phyloP scores from a whole-genome alignment of 2,329 filamentous ascomycete species.

The Fusarium fujikuroi region DNA sequence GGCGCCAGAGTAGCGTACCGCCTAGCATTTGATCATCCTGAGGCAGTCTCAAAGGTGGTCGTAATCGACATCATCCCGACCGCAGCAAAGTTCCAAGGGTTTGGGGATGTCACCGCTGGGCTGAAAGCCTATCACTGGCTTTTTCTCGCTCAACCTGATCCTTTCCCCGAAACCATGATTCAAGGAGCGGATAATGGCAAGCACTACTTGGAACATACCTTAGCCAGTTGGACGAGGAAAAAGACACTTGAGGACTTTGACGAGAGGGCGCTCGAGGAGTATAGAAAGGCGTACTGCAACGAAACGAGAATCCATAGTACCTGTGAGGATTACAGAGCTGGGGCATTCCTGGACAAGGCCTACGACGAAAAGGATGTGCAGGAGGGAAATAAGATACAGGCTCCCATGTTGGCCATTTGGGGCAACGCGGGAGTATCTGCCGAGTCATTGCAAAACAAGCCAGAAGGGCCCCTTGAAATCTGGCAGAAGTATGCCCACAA shows the following conservation, averaged over 20 bases:
- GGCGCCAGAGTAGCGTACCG: fast-evolving
- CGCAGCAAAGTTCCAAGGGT: neutral
- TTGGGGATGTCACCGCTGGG: neutral
- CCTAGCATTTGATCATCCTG: fast-evolving
- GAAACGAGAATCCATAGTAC: neutral
- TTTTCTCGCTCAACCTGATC: neutral
- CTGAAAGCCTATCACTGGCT: neutral
- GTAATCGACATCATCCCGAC: neutral
- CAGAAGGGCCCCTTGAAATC: neutral
- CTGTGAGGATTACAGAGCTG: neutral
- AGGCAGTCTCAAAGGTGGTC: fast-evolving
- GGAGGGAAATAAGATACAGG: neutral
- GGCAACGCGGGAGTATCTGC: neutral
- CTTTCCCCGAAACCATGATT: fast-evolving
- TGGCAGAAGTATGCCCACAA: neutral
- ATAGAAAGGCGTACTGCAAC: neutral
- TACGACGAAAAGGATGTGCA: fast-evolving
- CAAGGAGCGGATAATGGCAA: fast-evolving
- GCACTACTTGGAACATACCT: neutral
- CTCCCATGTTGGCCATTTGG: neutral
- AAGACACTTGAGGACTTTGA: neutral
- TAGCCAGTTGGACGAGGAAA: neutral
- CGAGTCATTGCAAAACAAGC: neutral
- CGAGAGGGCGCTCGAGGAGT: neutral
- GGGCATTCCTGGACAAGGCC: neutral